Evolutionary conservation across 2,329 filamentous ascomycete species (phyloP).

Genomic region (Colletotrichum lindemuthianum): DNA sequence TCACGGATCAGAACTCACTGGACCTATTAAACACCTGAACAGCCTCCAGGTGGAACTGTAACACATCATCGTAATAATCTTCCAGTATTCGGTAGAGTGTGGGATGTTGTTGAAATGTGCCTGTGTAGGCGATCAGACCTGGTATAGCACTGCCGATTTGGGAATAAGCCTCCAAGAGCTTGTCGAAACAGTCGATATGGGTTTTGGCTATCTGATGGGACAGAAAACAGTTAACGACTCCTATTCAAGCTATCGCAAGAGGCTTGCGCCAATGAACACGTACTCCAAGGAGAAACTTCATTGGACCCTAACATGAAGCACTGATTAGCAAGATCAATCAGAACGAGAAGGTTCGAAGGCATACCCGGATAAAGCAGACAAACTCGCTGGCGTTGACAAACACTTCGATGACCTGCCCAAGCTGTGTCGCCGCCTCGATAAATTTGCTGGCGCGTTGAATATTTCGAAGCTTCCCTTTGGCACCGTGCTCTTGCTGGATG

Average conservation of each 20-base stretch:
- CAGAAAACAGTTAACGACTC: not conserved
- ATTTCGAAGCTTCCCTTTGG: not conserved
- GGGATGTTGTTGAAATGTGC: not conserved
- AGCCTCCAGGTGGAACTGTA: not conserved
- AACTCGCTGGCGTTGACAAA: conserved; percentile 8
- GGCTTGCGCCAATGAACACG: not conserved
- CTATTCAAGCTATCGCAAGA: rapidly evolving
- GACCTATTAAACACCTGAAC: not conserved
- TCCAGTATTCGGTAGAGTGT: not conserved
- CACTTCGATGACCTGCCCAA: conserved; percentile 6
- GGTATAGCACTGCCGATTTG: not conserved
- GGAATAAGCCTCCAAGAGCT: not conserved
- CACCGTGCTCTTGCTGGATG: not conserved
- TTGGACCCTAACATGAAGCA: not conserved
- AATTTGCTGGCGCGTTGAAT: not conserved
- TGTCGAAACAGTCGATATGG: not conserved
- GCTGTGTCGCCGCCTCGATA: not conserved
- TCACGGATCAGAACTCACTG: not conserved
- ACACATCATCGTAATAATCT: not conserved
- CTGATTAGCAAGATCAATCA: not conserved
- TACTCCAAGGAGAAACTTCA: conserved; percentile 4
- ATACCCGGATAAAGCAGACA: conserved; percentile 7
- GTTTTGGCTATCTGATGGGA: not conserved
- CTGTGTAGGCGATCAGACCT: not conserved
- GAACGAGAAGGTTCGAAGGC: not conserved